phyloP scores from a whole-genome alignment of 441 rosid species.

The Geranium incanum region DNA sequence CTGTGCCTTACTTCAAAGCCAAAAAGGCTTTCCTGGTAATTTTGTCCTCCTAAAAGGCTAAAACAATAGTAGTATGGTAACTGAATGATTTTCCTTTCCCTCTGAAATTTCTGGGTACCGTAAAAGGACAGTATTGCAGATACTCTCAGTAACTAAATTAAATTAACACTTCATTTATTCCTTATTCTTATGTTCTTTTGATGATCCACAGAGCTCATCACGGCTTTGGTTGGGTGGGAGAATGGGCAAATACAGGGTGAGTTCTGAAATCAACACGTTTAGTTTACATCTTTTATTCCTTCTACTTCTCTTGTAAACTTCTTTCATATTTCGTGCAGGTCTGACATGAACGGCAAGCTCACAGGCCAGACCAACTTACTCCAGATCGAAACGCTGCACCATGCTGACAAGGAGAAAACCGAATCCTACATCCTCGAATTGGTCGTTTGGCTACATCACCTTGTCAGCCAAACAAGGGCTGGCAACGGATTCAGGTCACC shows the following conservation, averaged over 20 bases:
- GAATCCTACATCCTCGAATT: conserved; percentile 59
- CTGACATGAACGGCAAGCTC: conserved; percentile 38
- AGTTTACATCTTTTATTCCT: not conserved
- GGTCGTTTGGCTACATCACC: conserved; percentile 53
- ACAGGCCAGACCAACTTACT: conserved; percentile 32
- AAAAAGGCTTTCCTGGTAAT: not conserved
- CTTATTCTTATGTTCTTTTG: conserved; percentile 2
- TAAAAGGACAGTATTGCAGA: not conserved
- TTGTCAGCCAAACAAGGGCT: conserved; percentile 41
- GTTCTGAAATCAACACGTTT: conserved; percentile 11
- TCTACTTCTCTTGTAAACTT: not conserved
- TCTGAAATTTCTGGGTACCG: not conserved
- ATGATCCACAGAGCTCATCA: conserved; percentile 44
- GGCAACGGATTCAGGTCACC: conserved; percentile 23
- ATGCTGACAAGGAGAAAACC: conserved; percentile 55
- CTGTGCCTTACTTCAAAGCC: not conserved
- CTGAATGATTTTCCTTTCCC: not conserved
- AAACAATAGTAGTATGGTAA: not conserved
- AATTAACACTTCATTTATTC: not conserved
- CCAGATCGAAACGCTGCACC: conserved; percentile 59
- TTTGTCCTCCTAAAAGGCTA: not conserved
- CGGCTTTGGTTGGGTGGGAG: conserved; percentile 68
- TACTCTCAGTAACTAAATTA: too few species aligned
- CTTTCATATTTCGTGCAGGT: conserved; percentile 22
- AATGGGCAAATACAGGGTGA: conserved; percentile 64